A percentile compares a stretch with the other conserved stretches of the same genome.
phyloP scores from a whole-genome alignment of 495 filamentous ascomycete species.

The Penicillium tannophilum region DNA sequence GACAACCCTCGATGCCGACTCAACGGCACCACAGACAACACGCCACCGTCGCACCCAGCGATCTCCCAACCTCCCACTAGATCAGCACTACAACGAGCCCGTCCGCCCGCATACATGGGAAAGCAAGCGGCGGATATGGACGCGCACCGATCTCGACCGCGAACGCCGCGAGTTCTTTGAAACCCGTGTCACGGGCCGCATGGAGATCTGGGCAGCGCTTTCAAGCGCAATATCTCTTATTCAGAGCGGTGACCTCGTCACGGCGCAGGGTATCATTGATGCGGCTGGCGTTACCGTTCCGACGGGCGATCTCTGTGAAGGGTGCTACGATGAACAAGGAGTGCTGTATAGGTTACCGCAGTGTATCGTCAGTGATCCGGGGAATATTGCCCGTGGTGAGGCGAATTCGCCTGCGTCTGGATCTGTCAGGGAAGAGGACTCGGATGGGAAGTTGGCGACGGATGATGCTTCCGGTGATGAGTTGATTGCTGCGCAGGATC shows the following conservation, averaged over 20 bases:
- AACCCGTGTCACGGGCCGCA: conserved; percentile 74
- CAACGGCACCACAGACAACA: background rate
- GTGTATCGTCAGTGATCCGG: conserved; percentile 74
- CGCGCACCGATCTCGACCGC: conserved; percentile 46
- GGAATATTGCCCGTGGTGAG: conserved; percentile 53
- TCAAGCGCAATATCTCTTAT: conserved; percentile 65
- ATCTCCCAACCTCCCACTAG: conserved; percentile 30
- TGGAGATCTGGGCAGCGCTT: conserved; percentile 79
- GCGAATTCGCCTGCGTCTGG: conserved; percentile 20
- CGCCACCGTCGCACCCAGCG: conserved; percentile 19
- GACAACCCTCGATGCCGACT: conserved; percentile 12
- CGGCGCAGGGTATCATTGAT: conserved; percentile 75
- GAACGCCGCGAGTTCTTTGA: conserved; percentile 74
- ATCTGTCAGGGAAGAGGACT: conserved; percentile 43
- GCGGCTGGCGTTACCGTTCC: conserved; percentile 81
- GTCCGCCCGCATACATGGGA: conserved; percentile 54
- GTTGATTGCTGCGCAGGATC: conserved; percentile 48
- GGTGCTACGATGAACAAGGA: conserved; percentile 77
- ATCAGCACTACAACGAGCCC: conserved; percentile 54
- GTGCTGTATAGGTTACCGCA: conserved; percentile 75
- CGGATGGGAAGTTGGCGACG: conserved; percentile 45
- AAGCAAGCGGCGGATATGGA: conserved; percentile 55
- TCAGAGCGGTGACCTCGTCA: conserved; percentile 60
- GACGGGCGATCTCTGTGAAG: conserved; percentile 68
- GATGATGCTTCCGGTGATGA: conserved; percentile 52